These are phyloP conservation scores for Colletotrichum chrysophilum DNA, from an alignment of 2,329 filamentous ascomycete species.

Conservation along the genomic window DNA sequence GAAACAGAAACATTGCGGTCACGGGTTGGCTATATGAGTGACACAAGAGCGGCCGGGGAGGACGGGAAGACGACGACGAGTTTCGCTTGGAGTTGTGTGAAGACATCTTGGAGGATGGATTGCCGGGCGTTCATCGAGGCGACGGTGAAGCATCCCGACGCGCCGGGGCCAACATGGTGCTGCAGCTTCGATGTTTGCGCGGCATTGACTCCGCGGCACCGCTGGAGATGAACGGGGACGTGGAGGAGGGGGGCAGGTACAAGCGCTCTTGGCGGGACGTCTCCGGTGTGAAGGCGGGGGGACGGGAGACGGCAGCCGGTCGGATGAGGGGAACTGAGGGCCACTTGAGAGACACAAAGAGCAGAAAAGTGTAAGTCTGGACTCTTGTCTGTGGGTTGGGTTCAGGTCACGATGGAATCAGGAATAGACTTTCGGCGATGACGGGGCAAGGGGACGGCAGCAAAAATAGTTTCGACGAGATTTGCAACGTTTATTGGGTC, in stretches of 20 bases:
- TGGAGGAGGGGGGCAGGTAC: not conserved
- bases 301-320: not conserved
- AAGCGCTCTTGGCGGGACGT: slow-evolving; percentile 9
- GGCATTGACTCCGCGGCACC: slow-evolving; percentile 1
- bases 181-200: slow-evolving; percentile 1
- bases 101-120: not conserved
- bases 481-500: not conserved
- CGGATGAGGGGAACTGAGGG: not conserved
- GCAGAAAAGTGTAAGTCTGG: not conserved
- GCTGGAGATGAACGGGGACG: not conserved
- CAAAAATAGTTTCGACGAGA: not conserved
- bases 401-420: not conserved
- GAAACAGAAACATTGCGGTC: not conserved
- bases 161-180: not conserved
- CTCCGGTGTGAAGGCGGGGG: not conserved
- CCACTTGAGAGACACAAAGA: not conserved
- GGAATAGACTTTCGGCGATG: not conserved
- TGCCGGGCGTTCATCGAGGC: not conserved
- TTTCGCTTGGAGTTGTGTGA: slow-evolving; percentile 18
- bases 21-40: slow-evolving; percentile 2
- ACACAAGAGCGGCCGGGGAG: not conserved
- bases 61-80: not conserved
- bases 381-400: not conserved
- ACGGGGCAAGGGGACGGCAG: not conserved
- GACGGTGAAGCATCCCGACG: not conserved